These are phyloP conservation scores for Colletotrichum brevisporum DNA, from an alignment of 2,329 filamentous ascomycete genomes.

Conservation along the genomic window DNA sequence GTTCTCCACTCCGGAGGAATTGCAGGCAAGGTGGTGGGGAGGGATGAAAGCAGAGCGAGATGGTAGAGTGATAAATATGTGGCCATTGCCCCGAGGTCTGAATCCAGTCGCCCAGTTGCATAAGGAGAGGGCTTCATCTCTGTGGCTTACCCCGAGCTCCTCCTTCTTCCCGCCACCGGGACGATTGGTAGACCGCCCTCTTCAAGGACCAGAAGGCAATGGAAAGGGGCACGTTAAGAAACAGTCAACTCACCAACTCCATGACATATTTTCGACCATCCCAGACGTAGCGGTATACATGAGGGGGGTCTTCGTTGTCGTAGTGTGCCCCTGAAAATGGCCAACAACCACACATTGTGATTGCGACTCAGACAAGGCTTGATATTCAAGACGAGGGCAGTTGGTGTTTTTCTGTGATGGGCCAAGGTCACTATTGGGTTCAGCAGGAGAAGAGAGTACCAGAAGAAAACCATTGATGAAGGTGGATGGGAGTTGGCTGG, in stretches of 20 bases:
- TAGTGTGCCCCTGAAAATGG: conserved; percentile 63
- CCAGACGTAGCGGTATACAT: conserved; percentile 58
- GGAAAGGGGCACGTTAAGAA: not conserved
- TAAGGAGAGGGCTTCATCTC: too few relatives aligned
- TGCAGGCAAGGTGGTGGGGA: too few relatives aligned
- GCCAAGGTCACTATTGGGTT: not conserved
- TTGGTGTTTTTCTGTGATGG: not conserved
- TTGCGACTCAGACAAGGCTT: not conserved
- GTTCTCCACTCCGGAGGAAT: too few relatives aligned
- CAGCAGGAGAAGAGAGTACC: not conserved
- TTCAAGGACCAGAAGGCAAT: not conserved
- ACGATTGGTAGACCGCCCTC: too few relatives aligned
- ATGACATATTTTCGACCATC: conserved; percentile 54
- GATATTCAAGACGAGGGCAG: not conserved
- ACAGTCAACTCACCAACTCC: conserved; percentile 53
- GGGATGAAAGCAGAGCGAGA: too few relatives aligned
- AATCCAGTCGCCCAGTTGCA: too few relatives aligned
- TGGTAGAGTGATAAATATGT: too few relatives aligned
- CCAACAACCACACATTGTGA: conserved; percentile 68
- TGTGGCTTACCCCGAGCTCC: too few relatives aligned
- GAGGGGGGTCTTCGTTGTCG: conserved; percentile 58
- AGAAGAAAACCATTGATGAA: not conserved
- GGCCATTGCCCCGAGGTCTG: too few relatives aligned
- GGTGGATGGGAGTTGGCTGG: not conserved
- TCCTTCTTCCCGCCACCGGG: too few relatives aligned